phyloP scores from a whole-genome alignment of 2,329 filamentous ascomycete genomes.

The Trichoderma harzianum region DNA sequence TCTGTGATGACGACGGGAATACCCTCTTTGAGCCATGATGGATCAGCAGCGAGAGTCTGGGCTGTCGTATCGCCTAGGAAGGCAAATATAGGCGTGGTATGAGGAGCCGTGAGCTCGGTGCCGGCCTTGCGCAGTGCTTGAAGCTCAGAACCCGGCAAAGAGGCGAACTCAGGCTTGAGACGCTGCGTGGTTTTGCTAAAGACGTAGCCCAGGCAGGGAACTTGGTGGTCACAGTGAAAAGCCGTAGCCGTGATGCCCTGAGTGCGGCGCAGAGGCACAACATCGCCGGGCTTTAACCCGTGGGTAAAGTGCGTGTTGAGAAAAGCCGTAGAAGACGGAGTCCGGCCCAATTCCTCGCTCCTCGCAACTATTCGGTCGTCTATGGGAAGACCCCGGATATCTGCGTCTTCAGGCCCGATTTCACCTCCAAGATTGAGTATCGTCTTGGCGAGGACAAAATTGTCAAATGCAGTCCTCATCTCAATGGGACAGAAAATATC shows the following conservation, averaged over 20 bases:
- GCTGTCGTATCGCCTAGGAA: conserved; percentile 48
- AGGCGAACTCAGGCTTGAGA: conserved; percentile 37
- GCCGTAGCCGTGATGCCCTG: conserved; percentile 40
- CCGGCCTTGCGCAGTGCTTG: conserved; percentile 37
- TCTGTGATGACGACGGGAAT: conserved; percentile 48
- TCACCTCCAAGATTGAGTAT: conserved; percentile 42
- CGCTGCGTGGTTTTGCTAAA: conserved; percentile 39
- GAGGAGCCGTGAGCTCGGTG: conserved; percentile 38
- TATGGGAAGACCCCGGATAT: conserved; percentile 14
- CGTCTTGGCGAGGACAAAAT: conserved; percentile 39
- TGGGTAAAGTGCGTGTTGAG: conserved; percentile 41
- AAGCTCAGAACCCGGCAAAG: conserved; percentile 36
- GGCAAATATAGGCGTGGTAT: conserved; percentile 41
- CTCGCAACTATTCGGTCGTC: conserved; percentile 13
- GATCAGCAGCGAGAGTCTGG: conserved; percentile 36
- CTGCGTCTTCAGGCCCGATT: conserved; percentile 29
- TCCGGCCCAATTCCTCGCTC: conserved; percentile 18
- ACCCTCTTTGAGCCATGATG: conserved; percentile 38
- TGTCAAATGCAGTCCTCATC: conserved; percentile 38
- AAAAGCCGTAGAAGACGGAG: conserved; percentile 21
- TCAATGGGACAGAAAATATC: conserved; percentile 44
- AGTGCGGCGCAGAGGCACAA: conserved; percentile 34
- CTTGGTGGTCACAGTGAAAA: conserved; percentile 45
- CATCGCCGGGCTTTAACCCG: conserved; percentile 35
- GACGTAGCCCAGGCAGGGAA: conserved; percentile 47